Evolutionary conservation across 1,139 yeast genomes (phyloP), one percentile per base, ranked within the genome.

Genomic region (Candida sp.): DNA sequence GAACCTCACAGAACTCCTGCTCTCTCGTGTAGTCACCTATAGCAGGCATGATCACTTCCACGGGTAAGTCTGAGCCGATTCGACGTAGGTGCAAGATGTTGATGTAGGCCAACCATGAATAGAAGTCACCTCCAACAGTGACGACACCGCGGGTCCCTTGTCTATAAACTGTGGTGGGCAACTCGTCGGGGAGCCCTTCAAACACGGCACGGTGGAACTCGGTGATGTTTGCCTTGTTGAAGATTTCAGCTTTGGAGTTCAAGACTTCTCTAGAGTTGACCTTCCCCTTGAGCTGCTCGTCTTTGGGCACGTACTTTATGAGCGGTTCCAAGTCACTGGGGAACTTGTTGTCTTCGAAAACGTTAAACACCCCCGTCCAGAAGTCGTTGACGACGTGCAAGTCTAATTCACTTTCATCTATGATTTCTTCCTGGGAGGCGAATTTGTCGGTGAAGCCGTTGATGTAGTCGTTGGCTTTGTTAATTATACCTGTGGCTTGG

Each of bases 71-170:
- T 1, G 73, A 70, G 1, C 79, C 78, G 3, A 73, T 53, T 42
- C 66, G 70, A 48, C 79, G 59, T 30, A 74, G 56, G 3, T 72
- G 59, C 3, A 71, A 49, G 12, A 74, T 58, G 4, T 75, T 65
- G 46, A 74, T 62, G 52, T 71, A 72, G 1, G 77, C 65, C 30
- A 74, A 56, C 79, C 79, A 74, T 4, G 78, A 69, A 46, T 65
- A 74, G 44, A 62, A 63, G 3, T 70, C 71, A 4, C 79, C 79
- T 3, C 79, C 79, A 35, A 74, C 70, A 40, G 73, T 54, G 0
- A 72, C 78, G 2, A 72, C 60, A 34, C 79, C 79, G 35, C 51
- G 63, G 0, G 72, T 60, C 6, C 59, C 67, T 42, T 58, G 51
- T n/a, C 58, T 61, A 50, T 65, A 73, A 2, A 69, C 63, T 1